phyloP scores from a whole-genome alignment of 805 yeast species.

The Candida pini region DNA sequence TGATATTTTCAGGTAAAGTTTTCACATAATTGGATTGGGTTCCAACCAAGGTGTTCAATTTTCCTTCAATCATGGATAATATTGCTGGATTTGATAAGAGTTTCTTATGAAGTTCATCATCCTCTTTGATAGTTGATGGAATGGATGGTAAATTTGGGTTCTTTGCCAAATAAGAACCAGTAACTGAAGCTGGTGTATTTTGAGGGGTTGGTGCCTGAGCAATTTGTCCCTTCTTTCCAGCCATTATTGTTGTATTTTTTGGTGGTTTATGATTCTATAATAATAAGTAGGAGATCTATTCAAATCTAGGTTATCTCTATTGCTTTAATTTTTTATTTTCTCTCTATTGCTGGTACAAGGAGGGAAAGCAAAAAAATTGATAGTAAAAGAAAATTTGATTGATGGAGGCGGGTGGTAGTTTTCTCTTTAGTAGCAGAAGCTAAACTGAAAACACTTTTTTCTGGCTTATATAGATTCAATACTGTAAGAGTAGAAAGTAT shows the following conservation, averaged over 20 bases:
- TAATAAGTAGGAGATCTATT: too few relatives aligned
- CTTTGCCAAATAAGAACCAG: slow-evolving; percentile 60
- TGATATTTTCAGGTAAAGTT: slow-evolving; percentile 63
- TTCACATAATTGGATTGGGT: slow-evolving; percentile 82
- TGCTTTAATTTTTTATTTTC: too few relatives aligned
- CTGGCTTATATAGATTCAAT: too few relatives aligned
- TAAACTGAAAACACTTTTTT: too few relatives aligned
- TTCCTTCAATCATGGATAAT: slow-evolving; percentile 83
- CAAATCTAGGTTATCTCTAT: too few relatives aligned
- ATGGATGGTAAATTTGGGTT: slow-evolving; percentile 53
- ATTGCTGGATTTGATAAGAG: slow-evolving; percentile 70
- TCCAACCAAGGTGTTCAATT: slow-evolving; percentile 79
- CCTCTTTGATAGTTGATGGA: slow-evolving; percentile 71
- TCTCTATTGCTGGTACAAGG: too few relatives aligned
- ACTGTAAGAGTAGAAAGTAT: too few relatives aligned
- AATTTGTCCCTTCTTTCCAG: slow-evolving; percentile 75
- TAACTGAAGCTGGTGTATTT: slow-evolving; percentile 89
- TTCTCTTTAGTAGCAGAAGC: too few relatives aligned
- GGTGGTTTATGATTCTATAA: not conserved
- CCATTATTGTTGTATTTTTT: too few relatives aligned
- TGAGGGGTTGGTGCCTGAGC: slow-evolving; percentile 97
- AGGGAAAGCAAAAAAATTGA: too few relatives aligned
- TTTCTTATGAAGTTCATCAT: slow-evolving; percentile 35
- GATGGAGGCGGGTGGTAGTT: too few relatives aligned
- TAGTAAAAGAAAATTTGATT: too few relatives aligned